Conservation (phyloP, 106 monocot species). For the Allium fistulosum region DNA sequence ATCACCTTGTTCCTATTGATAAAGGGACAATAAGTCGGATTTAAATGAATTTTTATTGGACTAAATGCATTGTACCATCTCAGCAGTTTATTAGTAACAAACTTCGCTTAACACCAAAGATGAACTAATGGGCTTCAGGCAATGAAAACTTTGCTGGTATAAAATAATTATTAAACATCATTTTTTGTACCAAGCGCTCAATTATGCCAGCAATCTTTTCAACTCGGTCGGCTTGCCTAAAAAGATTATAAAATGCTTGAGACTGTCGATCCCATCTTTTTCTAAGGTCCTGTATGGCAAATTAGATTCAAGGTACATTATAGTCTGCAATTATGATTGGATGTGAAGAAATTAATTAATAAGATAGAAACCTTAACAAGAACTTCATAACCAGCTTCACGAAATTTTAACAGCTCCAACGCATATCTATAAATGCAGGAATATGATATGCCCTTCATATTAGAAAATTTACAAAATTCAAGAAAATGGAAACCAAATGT, state of each 20-base stretch:
- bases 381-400: slow-evolving; percentile 94
- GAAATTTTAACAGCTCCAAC: slow-evolving; percentile 82
- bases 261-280: slow-evolving; percentile 95
- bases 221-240: slow-evolving; percentile 93
- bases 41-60: too few relatives aligned
- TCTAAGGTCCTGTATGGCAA: slow-evolving; percentile 57
- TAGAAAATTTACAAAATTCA: neutral
- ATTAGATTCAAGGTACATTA: neutral
- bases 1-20: slow-evolving; percentile 92
- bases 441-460: too few relatives aligned
- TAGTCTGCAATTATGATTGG: neutral
- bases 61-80: too few relatives aligned
- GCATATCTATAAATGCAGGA: slow-evolving; percentile 57
- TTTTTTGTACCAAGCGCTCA: slow-evolving; percentile 68
- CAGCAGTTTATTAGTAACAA: too few relatives aligned
- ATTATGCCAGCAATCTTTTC: slow-evolving; percentile 85
- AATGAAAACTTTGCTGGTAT: too few relatives aligned
- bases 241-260: slow-evolving; percentile 79
- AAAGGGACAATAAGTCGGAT: neutral
- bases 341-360: neutral
- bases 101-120: neutral
- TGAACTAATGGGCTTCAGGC: neutral
- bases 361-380: slow-evolving; percentile 65
- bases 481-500: neutral
- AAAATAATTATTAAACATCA: too few relatives aligned